A percentile compares a stretch with the other conserved stretches of the same genome.
phyloP scores from a whole-genome alignment of 331 rosid genomes.

The Acacia pycnantha region DNA sequence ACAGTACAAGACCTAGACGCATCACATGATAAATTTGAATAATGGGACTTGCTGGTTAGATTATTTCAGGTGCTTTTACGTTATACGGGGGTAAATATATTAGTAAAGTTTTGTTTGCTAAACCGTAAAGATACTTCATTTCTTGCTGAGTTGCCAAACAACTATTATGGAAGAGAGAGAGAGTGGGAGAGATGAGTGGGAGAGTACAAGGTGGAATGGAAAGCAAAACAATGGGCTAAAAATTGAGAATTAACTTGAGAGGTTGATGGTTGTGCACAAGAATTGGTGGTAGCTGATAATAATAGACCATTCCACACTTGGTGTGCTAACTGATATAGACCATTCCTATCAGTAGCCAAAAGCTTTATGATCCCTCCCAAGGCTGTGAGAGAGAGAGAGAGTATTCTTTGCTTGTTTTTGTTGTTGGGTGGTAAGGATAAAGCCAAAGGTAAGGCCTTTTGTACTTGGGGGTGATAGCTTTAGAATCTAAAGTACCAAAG shows the following conservation, averaged over 20 bases:
- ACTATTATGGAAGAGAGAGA: background rate
- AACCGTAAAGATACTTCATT: no score
- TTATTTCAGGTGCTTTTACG: no score
- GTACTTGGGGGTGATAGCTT: slow-evolving; percentile 17
- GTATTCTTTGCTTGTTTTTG: background rate
- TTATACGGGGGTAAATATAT: no score
- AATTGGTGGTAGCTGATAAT: background rate
- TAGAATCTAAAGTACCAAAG: slow-evolving; percentile 34
- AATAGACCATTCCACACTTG: background rate
- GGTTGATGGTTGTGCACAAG: background rate
- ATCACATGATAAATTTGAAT: no score
- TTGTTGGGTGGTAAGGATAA: background rate
- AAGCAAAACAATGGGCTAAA: background rate
- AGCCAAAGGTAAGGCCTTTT: background rate
- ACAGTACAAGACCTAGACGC: background rate
- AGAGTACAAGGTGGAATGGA: background rate
- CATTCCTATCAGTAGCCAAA: background rate
- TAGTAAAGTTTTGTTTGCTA: no score
- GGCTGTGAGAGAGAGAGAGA: background rate
- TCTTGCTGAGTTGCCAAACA: no score
- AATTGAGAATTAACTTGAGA: background rate
- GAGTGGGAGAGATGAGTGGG: background rate
- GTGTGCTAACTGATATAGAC: background rate
- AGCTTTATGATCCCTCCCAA: background rate
- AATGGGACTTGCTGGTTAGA: no score